Conservation (phyloP, 306 rosid genomes). For the Cucurbita moschata region DNA sequence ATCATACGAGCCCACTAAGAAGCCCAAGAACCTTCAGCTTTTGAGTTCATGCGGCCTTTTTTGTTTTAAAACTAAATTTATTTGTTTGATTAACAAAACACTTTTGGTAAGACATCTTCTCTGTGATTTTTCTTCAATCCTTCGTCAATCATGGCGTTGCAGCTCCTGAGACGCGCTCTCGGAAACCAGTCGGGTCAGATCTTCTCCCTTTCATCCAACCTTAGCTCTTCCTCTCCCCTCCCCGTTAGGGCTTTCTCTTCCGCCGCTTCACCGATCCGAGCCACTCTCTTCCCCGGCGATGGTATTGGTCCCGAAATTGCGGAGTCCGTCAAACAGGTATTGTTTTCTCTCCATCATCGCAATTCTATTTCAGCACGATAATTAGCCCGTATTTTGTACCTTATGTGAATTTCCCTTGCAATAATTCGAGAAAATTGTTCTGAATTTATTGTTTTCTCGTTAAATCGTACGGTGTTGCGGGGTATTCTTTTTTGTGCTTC, state of each 20-base stretch:
- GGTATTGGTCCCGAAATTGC: conserved; percentile 98
- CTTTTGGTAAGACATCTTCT: background rate
- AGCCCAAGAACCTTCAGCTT: background rate
- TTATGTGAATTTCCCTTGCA: background rate
- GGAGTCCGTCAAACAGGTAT: conserved; percentile 83
- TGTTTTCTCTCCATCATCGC: background rate
- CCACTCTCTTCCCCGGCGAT: conserved; percentile 96
- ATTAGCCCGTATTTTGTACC: background rate
- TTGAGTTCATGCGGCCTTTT: background rate
- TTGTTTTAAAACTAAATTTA: background rate
- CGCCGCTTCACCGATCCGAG: conserved; percentile 48
- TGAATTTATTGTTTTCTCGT: background rate
- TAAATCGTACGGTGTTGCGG: background rate
- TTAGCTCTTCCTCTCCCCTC: background rate
- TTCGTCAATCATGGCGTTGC: conserved; percentile 44
- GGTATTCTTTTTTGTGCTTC: background rate
- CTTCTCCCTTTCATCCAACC: conserved; percentile 20
- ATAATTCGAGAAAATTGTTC: background rate
- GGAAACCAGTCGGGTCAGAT: conserved; percentile 35
- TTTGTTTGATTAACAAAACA: background rate
- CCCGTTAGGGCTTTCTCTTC: conserved; percentile 45
- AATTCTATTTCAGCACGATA: background rate
- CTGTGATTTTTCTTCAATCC: background rate
- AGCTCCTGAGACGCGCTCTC: conserved; percentile 48
- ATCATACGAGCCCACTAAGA: background rate